A percentile compares a stretch with the other conserved stretches of the same genome.
phyloP scores from a whole-genome alignment of 345 rosid species.

The Eucalyptus fibrosa region DNA sequence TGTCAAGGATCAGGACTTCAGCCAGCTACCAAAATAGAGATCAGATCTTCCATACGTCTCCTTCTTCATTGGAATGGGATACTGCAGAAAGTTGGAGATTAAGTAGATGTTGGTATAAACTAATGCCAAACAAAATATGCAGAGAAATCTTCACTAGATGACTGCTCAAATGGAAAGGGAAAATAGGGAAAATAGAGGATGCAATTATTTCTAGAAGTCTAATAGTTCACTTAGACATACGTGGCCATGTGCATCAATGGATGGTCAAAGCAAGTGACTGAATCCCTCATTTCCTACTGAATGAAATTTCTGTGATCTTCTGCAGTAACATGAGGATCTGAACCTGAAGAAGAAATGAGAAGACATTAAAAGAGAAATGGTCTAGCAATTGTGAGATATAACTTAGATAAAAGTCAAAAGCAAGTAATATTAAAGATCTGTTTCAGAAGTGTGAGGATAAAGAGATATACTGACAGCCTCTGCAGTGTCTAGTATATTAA shows the following conservation, averaged over 20 bases:
- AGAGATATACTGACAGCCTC: constrained; percentile 43
- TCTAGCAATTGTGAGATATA: background rate
- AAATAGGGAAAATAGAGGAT: background rate
- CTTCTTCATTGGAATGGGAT: constrained; percentile 68
- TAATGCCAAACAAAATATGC: background rate
- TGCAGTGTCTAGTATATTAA: constrained; percentile 71
- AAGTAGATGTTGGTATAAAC: background rate
- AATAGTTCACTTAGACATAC: background rate
- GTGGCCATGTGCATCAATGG: background rate
- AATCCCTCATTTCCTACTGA: background rate
- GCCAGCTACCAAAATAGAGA: constrained; percentile 69
- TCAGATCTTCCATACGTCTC: constrained; percentile 83
- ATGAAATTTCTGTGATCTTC: background rate
- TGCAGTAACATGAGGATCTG: background rate
- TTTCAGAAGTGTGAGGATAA: background rate
- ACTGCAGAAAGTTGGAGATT: constrained; percentile 12
- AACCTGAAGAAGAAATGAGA: background rate
- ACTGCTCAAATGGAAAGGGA: background rate
- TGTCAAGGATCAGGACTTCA: constrained; percentile 73
- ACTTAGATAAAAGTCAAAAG: background rate
- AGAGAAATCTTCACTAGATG: background rate
- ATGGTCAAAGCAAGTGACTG: background rate
- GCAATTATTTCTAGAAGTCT: background rate
- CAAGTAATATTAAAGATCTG: background rate
- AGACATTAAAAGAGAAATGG: background rate